Percentiles rank a stretch among this genome's conserved stretches.
phyloP scores from a whole-genome alignment of 2,329 filamentous ascomycete genomes.

The Xylaria arbuscula region DNA sequence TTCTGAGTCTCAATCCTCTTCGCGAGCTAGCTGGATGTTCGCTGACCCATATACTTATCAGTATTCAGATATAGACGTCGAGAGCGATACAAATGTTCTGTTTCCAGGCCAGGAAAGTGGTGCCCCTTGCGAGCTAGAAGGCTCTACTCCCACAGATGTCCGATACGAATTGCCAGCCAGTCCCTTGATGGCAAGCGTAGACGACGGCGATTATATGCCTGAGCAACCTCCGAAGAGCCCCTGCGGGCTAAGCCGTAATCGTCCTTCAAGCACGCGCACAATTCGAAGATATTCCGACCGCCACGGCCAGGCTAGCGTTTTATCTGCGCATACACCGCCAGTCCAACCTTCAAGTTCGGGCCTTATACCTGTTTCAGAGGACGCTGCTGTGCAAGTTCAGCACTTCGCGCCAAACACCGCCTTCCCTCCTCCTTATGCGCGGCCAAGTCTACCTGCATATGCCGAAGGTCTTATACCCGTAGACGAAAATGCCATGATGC shows the following conservation, averaged over 20 bases:
- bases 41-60: no score
- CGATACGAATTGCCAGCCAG: conserved; percentile 22
- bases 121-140: conserved; percentile 12
- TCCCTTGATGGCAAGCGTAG: not conserved
- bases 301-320: not conserved
- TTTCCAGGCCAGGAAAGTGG: not conserved
- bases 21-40: no score
- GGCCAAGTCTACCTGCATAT: conserved; percentile 12
- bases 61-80: no score
- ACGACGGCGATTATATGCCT: not conserved
- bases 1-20: no score
- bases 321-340: not conserved
- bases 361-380: conserved; percentile 25
- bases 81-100: no score
- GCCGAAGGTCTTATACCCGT: conserved; percentile 26
- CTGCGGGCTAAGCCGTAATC: conserved; percentile 19
- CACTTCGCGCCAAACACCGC: not conserved
- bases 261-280: conserved; percentile 3
- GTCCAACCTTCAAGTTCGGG: conserved; percentile 7
- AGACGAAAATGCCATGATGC: conserved; percentile 21
- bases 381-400: not conserved
- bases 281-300: conserved; percentile 1
- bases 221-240: conserved; percentile 8
- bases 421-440: not conserved
- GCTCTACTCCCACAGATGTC: conserved; percentile 2